Percentiles rank a stretch among this genome's conserved stretches.
These are phyloP conservation scores for Rhinocladiella similis DNA, from an alignment of 2,329 filamentous ascomycete genomes.

Conservation along the genomic window DNA sequence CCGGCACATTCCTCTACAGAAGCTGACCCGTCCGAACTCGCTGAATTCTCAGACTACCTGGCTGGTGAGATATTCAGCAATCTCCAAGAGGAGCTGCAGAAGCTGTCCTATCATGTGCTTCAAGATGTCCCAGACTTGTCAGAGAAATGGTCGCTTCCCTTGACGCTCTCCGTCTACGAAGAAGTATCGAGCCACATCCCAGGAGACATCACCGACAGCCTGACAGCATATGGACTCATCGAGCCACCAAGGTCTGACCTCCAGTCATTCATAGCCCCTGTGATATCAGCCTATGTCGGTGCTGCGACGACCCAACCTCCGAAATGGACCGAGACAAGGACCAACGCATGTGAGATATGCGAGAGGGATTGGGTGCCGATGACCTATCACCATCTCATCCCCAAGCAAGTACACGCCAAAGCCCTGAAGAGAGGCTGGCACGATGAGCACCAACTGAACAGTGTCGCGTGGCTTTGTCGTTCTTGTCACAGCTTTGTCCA, in stretches of 20 bases:
- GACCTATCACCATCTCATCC: conserved; percentile 84
- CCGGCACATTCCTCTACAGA: conserved; percentile 18
- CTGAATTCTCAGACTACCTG: conserved; percentile 81
- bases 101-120: conserved; percentile 61
- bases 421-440: conserved; percentile 79
- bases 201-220: conserved; percentile 63
- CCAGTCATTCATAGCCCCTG: conserved; percentile 60
- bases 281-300: conserved; percentile 64
- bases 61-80: conserved; percentile 66
- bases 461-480: conserved; percentile 82
- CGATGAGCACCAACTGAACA: conserved; percentile 70
- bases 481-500: conserved; percentile 85
- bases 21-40: conserved; percentile 64
- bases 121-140: conserved; percentile 52
- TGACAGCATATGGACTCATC: conserved; percentile 67
- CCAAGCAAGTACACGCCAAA: conserved; percentile 73
- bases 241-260: conserved; percentile 44
- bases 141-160: conserved; percentile 57
- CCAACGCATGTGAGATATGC: conserved; percentile 72
- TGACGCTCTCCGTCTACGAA: conserved; percentile 54
- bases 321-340: conserved; percentile 59
- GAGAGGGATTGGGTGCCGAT: conserved; percentile 71
- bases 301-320: conserved; percentile 63
- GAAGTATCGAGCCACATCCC: conserved; percentile 57
- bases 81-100: conserved; percentile 62